Evolutionary conservation across 495 filamentous ascomycete genomes (phyloP), one percentile per base, ranked within the genome.

Genomic region (Penicillium arizonense): DNA sequence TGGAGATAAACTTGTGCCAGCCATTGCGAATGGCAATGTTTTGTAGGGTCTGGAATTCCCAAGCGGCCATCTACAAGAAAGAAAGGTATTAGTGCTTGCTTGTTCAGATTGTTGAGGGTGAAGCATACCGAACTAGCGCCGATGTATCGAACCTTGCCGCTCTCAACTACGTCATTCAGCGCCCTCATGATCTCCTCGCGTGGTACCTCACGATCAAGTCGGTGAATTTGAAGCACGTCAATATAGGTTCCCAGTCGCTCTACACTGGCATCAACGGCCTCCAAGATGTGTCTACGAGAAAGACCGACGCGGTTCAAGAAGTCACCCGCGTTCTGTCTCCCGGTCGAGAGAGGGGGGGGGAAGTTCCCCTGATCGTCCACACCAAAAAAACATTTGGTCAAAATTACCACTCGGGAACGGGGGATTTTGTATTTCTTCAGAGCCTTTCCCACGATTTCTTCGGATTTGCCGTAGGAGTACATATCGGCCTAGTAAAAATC

Each of bases 371-470:
- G 48, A 52, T 72, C 69, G 36, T 71, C 61, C n/a, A 89, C 84
- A 40, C 82, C 80, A 58, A 81, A 86, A 73, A 77, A 86, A 67
- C 86, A 90, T 73, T 95, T 94, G 48, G 82, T 87, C 56, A 92
- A 68, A 62, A 94, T 86, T 39, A 91, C 82, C 42, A 95, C 75
- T 54, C 84, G 86, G 55, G 83, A 72, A 24, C 90, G 87, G 2
- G 89, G 88, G 58, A 94, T 91, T 41, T 81, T 76, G 74, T 85
- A 91, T 57, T 86, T 71, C 65, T 84, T 85, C 49, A 94, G 67
- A 3, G 89, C 88, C 67, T 91, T 93, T 65, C 82, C 88, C 44
- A 93, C 77, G 61, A 93, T 82, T 44, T 76, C 63, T 64, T 95
- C 90, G 7, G 83, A 87, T 5, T 57, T 67, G 24, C 90, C 90